Conservation (phyloP, 202 grass and related monocot species). For the Dendrocalamus latiflorus region DNA sequence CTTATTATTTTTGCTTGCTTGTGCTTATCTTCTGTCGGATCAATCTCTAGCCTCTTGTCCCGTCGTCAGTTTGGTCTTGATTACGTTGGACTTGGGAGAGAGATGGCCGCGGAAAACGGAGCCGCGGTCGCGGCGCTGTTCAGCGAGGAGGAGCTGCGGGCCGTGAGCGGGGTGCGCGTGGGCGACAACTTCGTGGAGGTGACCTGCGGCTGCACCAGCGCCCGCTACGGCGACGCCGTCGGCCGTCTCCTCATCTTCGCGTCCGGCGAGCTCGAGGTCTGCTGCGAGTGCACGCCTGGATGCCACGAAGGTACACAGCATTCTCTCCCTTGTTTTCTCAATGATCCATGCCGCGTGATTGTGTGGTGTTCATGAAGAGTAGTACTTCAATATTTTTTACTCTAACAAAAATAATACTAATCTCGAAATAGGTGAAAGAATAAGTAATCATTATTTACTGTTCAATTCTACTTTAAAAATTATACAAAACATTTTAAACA, state of each 20-base stretch:
- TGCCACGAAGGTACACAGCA: conserved; percentile 39
- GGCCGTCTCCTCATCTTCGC: conserved; percentile 53
- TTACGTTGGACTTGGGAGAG: background rate
- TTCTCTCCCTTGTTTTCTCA: background rate
- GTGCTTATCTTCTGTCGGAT: background rate
- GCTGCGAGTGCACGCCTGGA: conserved; percentile 56
- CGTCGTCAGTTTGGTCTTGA: background rate
- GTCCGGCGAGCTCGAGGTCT: conserved; percentile 56
- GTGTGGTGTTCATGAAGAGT: too few species aligned
- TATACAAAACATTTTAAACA: too few species aligned
- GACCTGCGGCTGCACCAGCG: conserved; percentile 62
- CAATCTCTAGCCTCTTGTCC: background rate
- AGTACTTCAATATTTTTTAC: too few species aligned
- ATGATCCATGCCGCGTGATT: background rate
- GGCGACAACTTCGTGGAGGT: conserved; percentile 43
- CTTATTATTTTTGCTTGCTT: background rate
- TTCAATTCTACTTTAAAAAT: too few species aligned
- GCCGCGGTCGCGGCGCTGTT: conserved; percentile 32
- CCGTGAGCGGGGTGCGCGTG: conserved; percentile 40
- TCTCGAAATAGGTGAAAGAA: accelerated
- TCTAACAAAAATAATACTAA: too few species aligned
- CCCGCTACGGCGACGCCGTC: conserved; percentile 57
- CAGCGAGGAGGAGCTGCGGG: conserved; percentile 46
- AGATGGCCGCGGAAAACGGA: background rate
- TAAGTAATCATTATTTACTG: too few species aligned